Evolutionary conservation across 257 asterid genomes (phyloP).

Genomic region (Striga asiatica): DNA sequence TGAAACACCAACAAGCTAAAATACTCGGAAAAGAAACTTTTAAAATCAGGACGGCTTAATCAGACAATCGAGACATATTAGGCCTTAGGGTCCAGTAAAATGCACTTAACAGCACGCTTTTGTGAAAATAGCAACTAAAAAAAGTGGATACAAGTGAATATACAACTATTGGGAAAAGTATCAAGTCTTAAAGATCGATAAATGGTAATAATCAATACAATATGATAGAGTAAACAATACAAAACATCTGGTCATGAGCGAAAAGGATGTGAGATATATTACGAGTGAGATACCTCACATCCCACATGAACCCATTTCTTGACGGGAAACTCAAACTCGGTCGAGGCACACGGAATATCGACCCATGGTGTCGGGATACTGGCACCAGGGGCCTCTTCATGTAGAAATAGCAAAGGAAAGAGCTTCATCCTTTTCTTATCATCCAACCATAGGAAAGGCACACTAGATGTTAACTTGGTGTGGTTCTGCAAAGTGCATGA

Average conservation of each 20-base stretch:
- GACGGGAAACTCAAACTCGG: conserved; percentile 41
- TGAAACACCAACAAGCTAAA: no score
- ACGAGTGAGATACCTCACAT: conserved; percentile 56
- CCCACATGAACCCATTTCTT: conserved; percentile 87
- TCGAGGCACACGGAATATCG: conserved; percentile 29
- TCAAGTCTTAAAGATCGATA: neutral
- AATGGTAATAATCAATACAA: neutral
- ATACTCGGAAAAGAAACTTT: no score
- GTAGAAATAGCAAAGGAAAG: conserved; percentile 37
- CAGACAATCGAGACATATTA: conserved; percentile 1
- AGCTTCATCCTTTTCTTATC: conserved; percentile 48
- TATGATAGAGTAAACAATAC: neutral
- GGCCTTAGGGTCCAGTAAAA: no score
- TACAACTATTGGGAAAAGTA: conserved; percentile 2
- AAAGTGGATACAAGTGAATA: neutral
- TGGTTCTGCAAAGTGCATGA: conserved; percentile 42
- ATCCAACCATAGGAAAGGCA: conserved; percentile 66
- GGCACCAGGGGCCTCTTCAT: conserved; percentile 38
- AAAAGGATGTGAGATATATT: neutral
- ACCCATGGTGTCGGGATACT: conserved; percentile 22
- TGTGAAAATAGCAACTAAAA: neutral
- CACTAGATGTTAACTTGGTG: conserved; percentile 24
- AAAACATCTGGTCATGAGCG: neutral
- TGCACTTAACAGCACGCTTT: neutral
- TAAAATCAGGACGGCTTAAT: neutral